phyloP scores from a whole-genome alignment of 2,329 filamentous ascomycete genomes.

The Fusarium tjaetaba region DNA sequence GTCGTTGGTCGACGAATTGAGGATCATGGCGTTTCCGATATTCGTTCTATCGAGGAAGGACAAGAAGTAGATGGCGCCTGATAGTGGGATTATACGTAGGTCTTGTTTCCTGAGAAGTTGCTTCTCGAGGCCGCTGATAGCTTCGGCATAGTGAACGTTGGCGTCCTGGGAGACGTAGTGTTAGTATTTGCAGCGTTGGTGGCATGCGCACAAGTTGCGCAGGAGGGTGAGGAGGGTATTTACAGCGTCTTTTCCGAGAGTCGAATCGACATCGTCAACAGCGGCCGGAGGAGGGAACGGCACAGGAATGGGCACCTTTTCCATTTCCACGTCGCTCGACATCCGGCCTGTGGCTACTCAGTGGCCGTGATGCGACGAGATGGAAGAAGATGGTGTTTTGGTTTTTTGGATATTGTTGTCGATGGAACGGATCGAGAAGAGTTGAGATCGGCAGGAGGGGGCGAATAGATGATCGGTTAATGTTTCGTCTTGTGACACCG shows the following conservation, averaged over 20 bases:
- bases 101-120: constrained; percentile 68
- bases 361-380: constrained; percentile 15
- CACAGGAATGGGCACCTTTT: constrained; percentile 35
- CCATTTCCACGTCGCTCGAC: constrained; percentile 28
- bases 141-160: constrained; percentile 30
- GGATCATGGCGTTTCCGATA: constrained; percentile 74
- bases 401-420: background rate
- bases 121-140: constrained; percentile 47
- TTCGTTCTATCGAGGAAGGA: constrained; percentile 76
- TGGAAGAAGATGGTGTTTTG: constrained; percentile 1
- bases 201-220: constrained; percentile 1
- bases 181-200: constrained; percentile 13
- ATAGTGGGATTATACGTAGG: constrained; percentile 69
- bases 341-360: constrained; percentile 30
- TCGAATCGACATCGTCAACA: constrained; percentile 43
- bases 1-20: constrained; percentile 68
- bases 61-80: constrained; percentile 71
- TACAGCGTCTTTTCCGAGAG: constrained; percentile 40
- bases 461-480: background rate
- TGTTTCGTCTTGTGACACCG: constrained; percentile 9
- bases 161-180: constrained; percentile 21
- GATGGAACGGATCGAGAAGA: background rate
- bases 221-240: background rate
- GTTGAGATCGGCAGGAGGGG: constrained; percentile 22
- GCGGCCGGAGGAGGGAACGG: constrained; percentile 42